A percentile compares a stretch with the other conserved stretches of the same genome.
phyloP scores from a whole-genome alignment of 352 stramenopile species.

The Phytophthora aleatoria region DNA sequence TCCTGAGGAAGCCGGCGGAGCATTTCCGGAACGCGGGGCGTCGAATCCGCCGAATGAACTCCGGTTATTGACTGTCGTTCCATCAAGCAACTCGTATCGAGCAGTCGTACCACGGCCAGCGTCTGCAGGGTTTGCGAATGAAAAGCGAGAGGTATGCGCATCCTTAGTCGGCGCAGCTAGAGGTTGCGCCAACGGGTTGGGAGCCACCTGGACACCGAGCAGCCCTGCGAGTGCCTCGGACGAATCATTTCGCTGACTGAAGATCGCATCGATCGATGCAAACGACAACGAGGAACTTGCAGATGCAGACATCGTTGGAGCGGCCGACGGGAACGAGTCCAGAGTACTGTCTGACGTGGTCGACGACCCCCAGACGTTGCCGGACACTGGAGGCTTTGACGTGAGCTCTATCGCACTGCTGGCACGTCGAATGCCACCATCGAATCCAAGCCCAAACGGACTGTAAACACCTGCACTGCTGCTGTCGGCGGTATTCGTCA shows the following conservation, averaged over 20 bases:
- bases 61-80: constrained; percentile 33
- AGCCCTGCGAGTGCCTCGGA: constrained; percentile 72
- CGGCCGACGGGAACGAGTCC: constrained; percentile 20
- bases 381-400: constrained; percentile 14
- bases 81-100: constrained; percentile 40
- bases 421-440: constrained; percentile 59
- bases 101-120: constrained; percentile 16
- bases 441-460: constrained; percentile 78
- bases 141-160: constrained; percentile 72
- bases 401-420: constrained; percentile 29
- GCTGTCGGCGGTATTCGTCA: constrained; percentile 3
- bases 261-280: constrained; percentile 84
- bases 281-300: constrained; percentile 61
- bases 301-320: constrained; percentile 15
- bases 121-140: constrained; percentile 71
- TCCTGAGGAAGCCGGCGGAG: constrained; percentile 24
- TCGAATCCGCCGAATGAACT: constrained; percentile 37
- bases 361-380: constrained; percentile 35
- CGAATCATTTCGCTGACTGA: constrained; percentile 75
- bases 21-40: constrained; percentile 12
- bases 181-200: constrained; percentile 50
- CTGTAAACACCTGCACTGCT: constrained; percentile 53
- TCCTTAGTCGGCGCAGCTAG: constrained; percentile 41
- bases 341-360: constrained; percentile 19
- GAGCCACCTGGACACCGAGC: constrained; percentile 61